Evolutionary conservation across 139 green algal genomes (phyloP), one percentile per base, ranked within the genome.

Genomic region (Chlorella sorokiniana): DNA sequence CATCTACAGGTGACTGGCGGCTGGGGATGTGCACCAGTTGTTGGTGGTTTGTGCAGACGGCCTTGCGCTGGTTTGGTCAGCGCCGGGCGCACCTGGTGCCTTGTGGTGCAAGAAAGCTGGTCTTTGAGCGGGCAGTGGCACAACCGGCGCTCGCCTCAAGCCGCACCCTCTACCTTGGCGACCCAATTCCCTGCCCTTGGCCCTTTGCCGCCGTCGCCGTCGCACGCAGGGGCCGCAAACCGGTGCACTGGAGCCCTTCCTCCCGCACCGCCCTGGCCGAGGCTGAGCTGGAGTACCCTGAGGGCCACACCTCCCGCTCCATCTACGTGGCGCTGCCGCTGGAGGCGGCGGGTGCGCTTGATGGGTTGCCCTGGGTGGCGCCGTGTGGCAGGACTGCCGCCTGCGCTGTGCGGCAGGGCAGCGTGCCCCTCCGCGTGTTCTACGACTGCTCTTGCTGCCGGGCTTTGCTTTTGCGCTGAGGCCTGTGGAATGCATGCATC

Each of bases 251-350:
- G 97, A 96, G 89, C 69, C 97, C 97, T 68, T 96, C 90, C 79
- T 96, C 90, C 25, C 87, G 89, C 51, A 99, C 97, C 27, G 97
- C 97, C 1, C 92, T 99, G 29, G 97, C 97, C 20, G 97, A 99
- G 85, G 96, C 97, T 3, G 97, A 99, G 89, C 92, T 99, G 44
- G 97, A 99, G 86, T 99, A 99, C 83, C 97, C 97, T 0, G 96
- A 99, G 70, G 95, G 94, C 31, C 97, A 99, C 91, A 94, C 88
- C 40, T 97, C 93, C 20, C 89, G 85, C 37, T 92, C 84, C 72
- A 94, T 99, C 72, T 99, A 99, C 79, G 95, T 97, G 41, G 94
- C 93, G 23, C 89, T 99, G 89, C 91, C 93, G 20, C 42, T 98
- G 64, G n/a, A 79, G 41, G 65, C 72, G 27, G 56, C 23, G 70